Evolutionary conservation across 2,329 filamentous ascomycete species (phyloP).

Genomic region (Passalora sequoiae): DNA sequence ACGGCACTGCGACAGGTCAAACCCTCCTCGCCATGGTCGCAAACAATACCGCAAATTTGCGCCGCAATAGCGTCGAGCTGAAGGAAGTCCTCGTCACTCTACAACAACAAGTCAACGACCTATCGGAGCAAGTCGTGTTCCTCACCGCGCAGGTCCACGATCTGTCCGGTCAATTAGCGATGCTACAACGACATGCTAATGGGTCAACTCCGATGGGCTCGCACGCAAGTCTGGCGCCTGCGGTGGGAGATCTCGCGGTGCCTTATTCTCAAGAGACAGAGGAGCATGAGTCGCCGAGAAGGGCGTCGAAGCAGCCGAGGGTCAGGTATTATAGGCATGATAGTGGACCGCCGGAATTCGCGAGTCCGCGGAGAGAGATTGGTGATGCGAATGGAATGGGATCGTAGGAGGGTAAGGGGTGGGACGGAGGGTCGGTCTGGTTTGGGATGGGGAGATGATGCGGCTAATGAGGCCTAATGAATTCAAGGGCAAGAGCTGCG

Average conservation of each 20-base stretch:
- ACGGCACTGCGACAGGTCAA: not conserved
- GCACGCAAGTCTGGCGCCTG: not conserved
- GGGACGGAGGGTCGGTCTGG: too few relatives aligned
- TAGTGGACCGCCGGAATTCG: not conserved
- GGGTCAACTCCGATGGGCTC: not conserved
- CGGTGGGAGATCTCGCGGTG: not conserved
- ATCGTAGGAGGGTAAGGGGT: too few relatives aligned
- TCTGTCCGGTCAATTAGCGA: not conserved
- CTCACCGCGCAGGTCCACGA: not conserved
- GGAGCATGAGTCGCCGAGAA: not conserved
- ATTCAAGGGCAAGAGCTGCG: too few relatives aligned
- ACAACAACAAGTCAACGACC: not conserved
- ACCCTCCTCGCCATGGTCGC: not conserved
- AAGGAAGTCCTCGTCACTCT: not conserved
- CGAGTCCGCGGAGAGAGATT: too few relatives aligned
- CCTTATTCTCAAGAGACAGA: not conserved
- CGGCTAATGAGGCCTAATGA: too few relatives aligned
- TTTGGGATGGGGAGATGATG: too few relatives aligned
- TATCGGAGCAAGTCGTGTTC: not conserved
- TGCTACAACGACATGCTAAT: not conserved
- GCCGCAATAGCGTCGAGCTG: not conserved
- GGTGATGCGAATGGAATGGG: too few relatives aligned
- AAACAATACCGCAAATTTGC: not conserved
- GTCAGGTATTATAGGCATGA: slow-evolving; percentile 1
- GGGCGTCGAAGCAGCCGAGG: not conserved